phyloP scores from a whole-genome alignment of 2,329 filamentous ascomycete species.

The Fusarium clavum region DNA sequence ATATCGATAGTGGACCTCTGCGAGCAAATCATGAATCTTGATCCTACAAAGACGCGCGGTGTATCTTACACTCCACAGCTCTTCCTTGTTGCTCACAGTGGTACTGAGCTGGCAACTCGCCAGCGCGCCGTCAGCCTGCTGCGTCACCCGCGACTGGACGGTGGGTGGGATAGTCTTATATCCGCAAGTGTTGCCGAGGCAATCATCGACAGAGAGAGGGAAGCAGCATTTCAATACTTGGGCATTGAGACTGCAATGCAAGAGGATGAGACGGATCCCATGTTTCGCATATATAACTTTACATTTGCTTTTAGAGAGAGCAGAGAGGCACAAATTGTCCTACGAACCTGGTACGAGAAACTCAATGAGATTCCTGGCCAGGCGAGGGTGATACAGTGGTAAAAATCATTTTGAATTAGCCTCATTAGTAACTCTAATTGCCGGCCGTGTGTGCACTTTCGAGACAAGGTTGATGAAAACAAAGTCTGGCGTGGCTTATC shows the following conservation, averaged over 20 bases:
- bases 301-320: constrained; percentile 3
- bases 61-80: background rate
- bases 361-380: background rate
- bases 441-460: background rate
- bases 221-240: background rate
- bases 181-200: constrained; percentile 17
- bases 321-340: background rate
- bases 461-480: too few relatives aligned
- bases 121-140: background rate
- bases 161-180: constrained; percentile 12
- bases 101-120: background rate
- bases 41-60: background rate
- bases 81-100: constrained; percentile 15
- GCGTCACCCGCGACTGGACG: background rate
- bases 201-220: constrained; percentile 16
- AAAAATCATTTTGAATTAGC: fast-evolving
- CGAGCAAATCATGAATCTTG: background rate
- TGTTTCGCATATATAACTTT: constrained; percentile 28
- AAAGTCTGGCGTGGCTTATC: too few relatives aligned
- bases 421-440: fast-evolving
- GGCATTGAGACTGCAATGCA: fast-evolving
- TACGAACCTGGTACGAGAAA: constrained; percentile 21
- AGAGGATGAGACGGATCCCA: background rate
- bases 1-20: background rate
- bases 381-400: background rate